phyloP scores from a whole-genome alignment of 495 filamentous ascomycete species.

The Annulohypoxylon nitens region DNA sequence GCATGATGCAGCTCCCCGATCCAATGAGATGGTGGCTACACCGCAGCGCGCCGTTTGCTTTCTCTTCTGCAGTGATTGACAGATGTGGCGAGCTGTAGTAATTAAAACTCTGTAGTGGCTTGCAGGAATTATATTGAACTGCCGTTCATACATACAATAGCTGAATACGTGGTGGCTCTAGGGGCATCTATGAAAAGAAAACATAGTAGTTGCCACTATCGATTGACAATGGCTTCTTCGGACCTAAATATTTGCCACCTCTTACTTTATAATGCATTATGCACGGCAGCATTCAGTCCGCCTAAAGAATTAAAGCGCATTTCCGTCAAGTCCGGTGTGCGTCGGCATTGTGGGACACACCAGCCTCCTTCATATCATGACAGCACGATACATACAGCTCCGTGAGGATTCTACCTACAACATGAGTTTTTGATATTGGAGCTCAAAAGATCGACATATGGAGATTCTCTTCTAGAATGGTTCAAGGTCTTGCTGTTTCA shows the following conservation, averaged over 20 bases:
- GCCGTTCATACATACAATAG: background rate
- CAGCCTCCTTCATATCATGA: background rate
- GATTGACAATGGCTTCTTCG: background rate
- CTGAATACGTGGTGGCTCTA: background rate
- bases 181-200: background rate
- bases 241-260: background rate
- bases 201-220: background rate
- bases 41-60: constrained; percentile 1
- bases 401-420: background rate
- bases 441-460: background rate
- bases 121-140: background rate
- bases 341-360: background rate
- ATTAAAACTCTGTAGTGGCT: background rate
- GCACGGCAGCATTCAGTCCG: background rate
- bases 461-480: background rate
- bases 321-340: background rate
- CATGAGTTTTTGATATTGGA: background rate
- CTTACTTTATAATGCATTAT: constrained; percentile 7
- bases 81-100: background rate
- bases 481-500: background rate
- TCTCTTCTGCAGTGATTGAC: background rate
- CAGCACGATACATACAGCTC: background rate
- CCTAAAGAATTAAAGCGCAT: background rate
- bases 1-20: background rate
- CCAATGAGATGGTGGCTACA: constrained; percentile 5